phyloP scores from a whole-genome alignment of 805 yeast species.

The Candida ulmi region DNA sequence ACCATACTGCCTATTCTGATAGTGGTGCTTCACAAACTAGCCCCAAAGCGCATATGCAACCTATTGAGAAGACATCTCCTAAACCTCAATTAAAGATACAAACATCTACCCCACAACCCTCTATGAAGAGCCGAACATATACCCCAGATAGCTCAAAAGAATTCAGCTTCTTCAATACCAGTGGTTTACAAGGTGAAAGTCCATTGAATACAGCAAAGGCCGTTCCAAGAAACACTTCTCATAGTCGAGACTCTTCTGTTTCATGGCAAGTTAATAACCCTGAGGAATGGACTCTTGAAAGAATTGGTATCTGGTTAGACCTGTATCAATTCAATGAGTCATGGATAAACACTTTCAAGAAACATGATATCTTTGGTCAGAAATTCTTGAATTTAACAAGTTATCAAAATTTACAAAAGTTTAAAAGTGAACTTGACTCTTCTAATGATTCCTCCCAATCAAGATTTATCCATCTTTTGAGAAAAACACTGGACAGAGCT shows the following conservation, averaged over 20 bases:
- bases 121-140: background rate
- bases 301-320: conserved; percentile 65
- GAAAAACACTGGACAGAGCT: conserved; percentile 32
- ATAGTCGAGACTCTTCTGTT: conserved; percentile 22
- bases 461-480: conserved; percentile 49
- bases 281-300: conserved; percentile 65
- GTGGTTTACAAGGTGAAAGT: conserved; percentile 10
- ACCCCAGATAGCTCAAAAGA: conserved; percentile 9
- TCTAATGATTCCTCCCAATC: conserved; percentile 47
- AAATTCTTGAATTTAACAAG: conserved; percentile 62
- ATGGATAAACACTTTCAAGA: conserved; percentile 65
- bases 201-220: conserved; percentile 5
- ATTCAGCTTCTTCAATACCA: conserved; percentile 22
- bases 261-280: conserved; percentile 50
- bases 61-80: conserved; percentile 8
- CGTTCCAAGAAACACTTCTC: conserved; percentile 8
- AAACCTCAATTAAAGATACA: conserved; percentile 10
- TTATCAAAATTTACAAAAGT: conserved; percentile 49
- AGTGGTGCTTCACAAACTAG: conserved; percentile 1
- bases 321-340: conserved; percentile 61
- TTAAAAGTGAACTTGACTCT: conserved; percentile 34
- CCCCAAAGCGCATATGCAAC: no score
- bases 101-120: conserved; percentile 9
- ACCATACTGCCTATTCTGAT: conserved; percentile 18
- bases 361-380: conserved; percentile 53